phyloP scores from a whole-genome alignment of 176 grass and related monocot genomes.

The Thalia dealbata region DNA sequence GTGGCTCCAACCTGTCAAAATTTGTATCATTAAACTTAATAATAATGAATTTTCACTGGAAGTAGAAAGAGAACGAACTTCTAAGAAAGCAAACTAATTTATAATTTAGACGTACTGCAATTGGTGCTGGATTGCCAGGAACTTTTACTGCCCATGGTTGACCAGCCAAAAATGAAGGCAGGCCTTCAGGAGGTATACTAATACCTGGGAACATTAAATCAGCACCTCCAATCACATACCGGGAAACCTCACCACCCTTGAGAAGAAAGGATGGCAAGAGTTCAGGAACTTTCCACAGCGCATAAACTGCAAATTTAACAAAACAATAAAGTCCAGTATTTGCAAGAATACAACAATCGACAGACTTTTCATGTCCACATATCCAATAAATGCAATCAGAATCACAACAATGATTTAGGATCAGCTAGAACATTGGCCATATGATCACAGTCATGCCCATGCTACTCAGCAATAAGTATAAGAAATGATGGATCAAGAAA shows the following conservation, averaged over 20 bases:
- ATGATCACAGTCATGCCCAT: background rate
- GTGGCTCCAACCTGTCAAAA: slow-evolving; percentile 60
- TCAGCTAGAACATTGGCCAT: background rate
- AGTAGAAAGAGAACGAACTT: slow-evolving; percentile 1
- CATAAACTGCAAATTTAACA: slow-evolving; percentile 60
- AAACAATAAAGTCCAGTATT: background rate
- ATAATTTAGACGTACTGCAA: slow-evolving; percentile 55
- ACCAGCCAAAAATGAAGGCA: slow-evolving; percentile 73
- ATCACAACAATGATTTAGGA: background rate
- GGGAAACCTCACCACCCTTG: slow-evolving; percentile 84
- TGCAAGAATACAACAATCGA: background rate
- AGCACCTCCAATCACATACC: slow-evolving; percentile 62
- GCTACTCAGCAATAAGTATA: too few relatives aligned
- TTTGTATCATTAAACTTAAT: background rate
- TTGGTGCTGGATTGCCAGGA: slow-evolving; percentile 74
- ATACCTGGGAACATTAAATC: slow-evolving; percentile 99
- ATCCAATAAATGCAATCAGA: background rate
- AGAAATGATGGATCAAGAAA: too few relatives aligned
- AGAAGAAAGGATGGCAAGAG: slow-evolving; percentile 84
- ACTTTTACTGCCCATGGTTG: slow-evolving; percentile 85
- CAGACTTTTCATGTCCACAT: background rate
- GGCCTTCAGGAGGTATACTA: slow-evolving; percentile 59
- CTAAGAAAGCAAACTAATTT: background rate
- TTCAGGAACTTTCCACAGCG: slow-evolving; percentile 74
- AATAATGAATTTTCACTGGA: slow-evolving; percentile 14